Conservation (phyloP, 2,329 filamentous ascomycete species). For the Leptographium flavum region DNA sequence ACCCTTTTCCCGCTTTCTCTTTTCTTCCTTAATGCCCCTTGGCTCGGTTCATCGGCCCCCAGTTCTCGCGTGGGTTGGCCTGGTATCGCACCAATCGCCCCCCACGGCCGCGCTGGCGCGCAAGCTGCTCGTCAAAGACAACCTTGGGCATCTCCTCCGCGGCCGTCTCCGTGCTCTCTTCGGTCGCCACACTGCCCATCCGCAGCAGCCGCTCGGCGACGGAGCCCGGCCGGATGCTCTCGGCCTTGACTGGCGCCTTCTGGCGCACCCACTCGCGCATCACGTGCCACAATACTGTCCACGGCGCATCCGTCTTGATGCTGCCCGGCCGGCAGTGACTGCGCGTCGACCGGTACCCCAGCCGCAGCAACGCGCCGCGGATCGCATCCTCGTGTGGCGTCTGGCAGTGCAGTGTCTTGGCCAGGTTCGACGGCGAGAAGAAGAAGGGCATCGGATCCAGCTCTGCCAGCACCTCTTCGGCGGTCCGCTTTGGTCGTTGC, state of each 20-base stretch:
- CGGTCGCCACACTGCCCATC: conserved; percentile 17
- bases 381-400: conserved; percentile 70
- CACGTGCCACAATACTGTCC: conserved; percentile 79
- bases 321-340: conserved; percentile 83
- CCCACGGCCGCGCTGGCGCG: conserved; percentile 43
- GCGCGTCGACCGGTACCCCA: conserved; percentile 72
- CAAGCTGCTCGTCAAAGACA: conserved; percentile 66
- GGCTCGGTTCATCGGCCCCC: conserved; percentile 67
- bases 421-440: conserved; percentile 60
- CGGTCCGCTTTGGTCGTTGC: conserved; percentile 10
- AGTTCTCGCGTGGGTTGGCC: conserved; percentile 78
- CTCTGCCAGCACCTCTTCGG: conserved; percentile 30
- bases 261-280: conserved; percentile 87
- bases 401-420: conserved; percentile 63
- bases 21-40: conserved; percentile 30
- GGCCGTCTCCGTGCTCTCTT: not conserved
- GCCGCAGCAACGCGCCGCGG: conserved; percentile 63
- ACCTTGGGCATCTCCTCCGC: conserved; percentile 23
- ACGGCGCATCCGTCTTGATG: conserved; percentile 88
- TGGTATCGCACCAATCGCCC: conserved; percentile 72
- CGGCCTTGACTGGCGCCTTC: conserved; percentile 61
- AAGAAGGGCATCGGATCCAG: conserved; percentile 75
- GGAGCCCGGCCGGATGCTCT: conserved; percentile 53
- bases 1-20: not conserved
- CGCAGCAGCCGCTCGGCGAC: conserved; percentile 58